Evolutionary conservation across 1,284 basidiomycete genomes (phyloP).

Genomic region (Moesziomyces sp.): DNA sequence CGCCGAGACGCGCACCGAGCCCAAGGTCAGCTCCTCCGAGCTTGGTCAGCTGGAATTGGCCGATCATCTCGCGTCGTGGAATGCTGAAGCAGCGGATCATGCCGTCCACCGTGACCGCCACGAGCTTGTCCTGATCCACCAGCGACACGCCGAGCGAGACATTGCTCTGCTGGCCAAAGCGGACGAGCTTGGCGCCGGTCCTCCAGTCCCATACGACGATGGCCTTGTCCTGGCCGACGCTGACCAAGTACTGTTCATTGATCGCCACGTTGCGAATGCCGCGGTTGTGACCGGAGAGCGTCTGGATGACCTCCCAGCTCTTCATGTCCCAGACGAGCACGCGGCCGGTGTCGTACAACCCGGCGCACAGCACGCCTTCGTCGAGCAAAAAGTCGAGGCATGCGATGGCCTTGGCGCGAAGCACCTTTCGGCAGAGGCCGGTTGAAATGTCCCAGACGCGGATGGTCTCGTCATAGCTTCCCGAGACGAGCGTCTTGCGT

Average conservation of each 20-base stretch:
- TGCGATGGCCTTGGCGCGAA: constrained; percentile 85
- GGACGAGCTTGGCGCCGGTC: constrained; percentile 81
- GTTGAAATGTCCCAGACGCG: constrained; percentile 70
- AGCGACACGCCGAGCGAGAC: constrained; percentile 89
- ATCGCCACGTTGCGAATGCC: constrained; percentile 85
- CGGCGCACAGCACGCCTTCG: constrained; percentile 88
- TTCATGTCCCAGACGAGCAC: constrained; percentile 50
- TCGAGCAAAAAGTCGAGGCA: constrained; percentile 87
- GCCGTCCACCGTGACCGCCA: constrained; percentile 89
- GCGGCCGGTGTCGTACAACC: constrained; percentile 86
- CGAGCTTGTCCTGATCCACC: constrained; percentile 76
- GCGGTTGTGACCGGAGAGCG: constrained; percentile 75
- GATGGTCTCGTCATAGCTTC: constrained; percentile 81
- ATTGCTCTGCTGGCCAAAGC: constrained; percentile 92
- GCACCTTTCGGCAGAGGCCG: constrained; percentile 80
- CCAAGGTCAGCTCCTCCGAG: constrained; percentile 72
- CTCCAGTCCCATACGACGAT: constrained; percentile 82
- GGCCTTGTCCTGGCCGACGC: constrained; percentile 86
- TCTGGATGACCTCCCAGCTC: constrained; percentile 71
- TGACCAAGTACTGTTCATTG: constrained; percentile 83
- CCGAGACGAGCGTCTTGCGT: constrained; percentile 76
- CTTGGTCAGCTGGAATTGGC: constrained; percentile 85
- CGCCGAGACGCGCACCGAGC: constrained; percentile 37
- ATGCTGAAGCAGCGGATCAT: constrained; percentile 90
- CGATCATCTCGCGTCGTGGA: constrained; percentile 85